Evolutionary conservation across 495 filamentous ascomycete species (phyloP), one percentile per base, ranked within the genome.

Genomic region (Penicillium arizonense): DNA sequence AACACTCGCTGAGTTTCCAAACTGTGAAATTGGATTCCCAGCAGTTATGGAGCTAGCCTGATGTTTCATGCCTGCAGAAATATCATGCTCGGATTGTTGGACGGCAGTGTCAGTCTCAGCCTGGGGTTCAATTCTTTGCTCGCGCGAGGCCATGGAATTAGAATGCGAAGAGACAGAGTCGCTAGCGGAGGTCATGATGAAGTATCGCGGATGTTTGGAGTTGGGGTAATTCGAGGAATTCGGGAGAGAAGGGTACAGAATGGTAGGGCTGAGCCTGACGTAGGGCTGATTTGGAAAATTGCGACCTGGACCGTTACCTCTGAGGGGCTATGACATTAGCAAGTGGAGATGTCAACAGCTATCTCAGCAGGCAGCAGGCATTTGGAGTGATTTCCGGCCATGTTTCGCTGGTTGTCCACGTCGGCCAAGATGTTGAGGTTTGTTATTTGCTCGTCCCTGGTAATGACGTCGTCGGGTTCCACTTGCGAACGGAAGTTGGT

Each of bases 211-310:
- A 5, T 39, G 10, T 32, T 34, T 49, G 5, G 11, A n/a, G 1
- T 12, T 10, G 24, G 53, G 14, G 20, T 41, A 30, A 7, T 21
- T 41, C 23, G 20, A 24, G 36, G 35, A 32, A 44, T 23, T 20
- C 6, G 10, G 26, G 7, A 41, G 44, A 20, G 44, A 44, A 43
- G 18, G 18, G 47, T 24, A 11, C 34, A 28, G 24, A 18, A 49
- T 24, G 33, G 28, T 57, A 49, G 38, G 53, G 57, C 50, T 57
- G 49, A 53, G 32, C 11, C 48, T 49, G 45, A 33, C 45, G 48
- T 56, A 61, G 61, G 61, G 61, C 61, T 64, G 61, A 61, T 46
- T 40, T 37, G 37, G 33, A 34, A 34, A 39, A 35, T 32, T n/a
- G 14, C 39, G 40, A n/a, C 30, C n/a, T n/a, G 16, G 39, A 43